A percentile compares a stretch with the other conserved stretches of the same genome.
Conservation (phyloP, 495 filamentous ascomycete genomes). For the Tuber umbilicatum region DNA sequence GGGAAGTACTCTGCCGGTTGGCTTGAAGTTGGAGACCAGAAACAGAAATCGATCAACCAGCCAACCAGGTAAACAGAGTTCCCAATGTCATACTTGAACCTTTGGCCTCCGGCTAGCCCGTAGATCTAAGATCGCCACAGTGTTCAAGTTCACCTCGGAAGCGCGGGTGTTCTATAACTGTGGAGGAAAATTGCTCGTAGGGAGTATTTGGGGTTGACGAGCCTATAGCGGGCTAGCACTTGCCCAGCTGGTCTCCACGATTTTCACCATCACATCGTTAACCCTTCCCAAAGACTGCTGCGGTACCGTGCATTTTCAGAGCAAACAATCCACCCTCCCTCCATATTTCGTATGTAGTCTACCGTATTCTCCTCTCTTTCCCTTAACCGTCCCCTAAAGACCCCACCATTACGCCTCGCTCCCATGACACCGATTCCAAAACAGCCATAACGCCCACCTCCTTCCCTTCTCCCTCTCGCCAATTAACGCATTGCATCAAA, state of each 20-base stretch:
- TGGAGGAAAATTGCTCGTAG: background rate
- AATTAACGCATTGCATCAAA: background rate
- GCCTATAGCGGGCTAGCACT: background rate
- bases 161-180: background rate
- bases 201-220: too few relatives aligned
- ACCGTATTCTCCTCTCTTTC: background rate
- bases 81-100: background rate
- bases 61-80: background rate
- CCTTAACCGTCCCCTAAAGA: background rate
- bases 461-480: background rate
- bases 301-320: background rate
- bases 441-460: background rate
- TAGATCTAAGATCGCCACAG: background rate
- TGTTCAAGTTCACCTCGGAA: background rate
- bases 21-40: background rate
- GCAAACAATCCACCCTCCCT: background rate
- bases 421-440: background rate
- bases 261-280: background rate
- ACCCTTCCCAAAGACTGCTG: background rate
- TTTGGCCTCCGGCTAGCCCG: too few relatives aligned
- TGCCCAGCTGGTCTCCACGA: background rate
- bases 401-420: background rate
- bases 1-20: too few relatives aligned
- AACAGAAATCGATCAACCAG: background rate
- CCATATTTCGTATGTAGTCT: background rate